phyloP scores from a whole-genome alignment of 257 asterid species.

The Salvia rosmarinus region DNA sequence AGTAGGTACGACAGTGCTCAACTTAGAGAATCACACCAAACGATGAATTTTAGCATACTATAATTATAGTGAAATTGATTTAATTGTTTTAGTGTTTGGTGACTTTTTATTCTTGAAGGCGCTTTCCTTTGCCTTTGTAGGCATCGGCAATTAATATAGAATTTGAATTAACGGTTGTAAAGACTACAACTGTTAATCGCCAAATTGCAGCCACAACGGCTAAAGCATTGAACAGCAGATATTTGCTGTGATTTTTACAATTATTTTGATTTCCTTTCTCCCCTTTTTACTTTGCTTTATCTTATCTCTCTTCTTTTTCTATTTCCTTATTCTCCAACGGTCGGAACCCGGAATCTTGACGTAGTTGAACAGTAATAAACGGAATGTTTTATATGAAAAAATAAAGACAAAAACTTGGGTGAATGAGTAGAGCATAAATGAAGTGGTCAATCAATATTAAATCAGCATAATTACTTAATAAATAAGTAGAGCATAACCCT shows the following conservation, averaged over 20 bases:
- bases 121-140: not conserved
- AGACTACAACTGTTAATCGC: slow-evolving; percentile 27
- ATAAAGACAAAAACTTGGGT: too few species aligned
- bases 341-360: too few species aligned
- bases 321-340: too few species aligned
- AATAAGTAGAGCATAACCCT: not conserved
- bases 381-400: too few species aligned
- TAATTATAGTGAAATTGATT: too few species aligned
- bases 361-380: too few species aligned
- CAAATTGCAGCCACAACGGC: slow-evolving; percentile 21
- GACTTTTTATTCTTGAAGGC: too few species aligned
- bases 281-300: not conserved
- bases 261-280: not conserved
- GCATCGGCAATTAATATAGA: not conserved
- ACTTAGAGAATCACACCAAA: too few species aligned
- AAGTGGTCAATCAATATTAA: not conserved
- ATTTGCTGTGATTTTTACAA: not conserved
- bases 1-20: too few species aligned
- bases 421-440: too few species aligned
- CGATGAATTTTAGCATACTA: too few species aligned
- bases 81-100: too few species aligned
- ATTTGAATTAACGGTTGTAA: not conserved
- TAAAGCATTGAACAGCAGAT: not conserved
- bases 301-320: not conserved
- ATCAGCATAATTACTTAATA: not conserved